Base-by-base conservation (phyloP, 2,329 filamentous ascomycete genomes). In the Epichloe glyceriae region DNA sequence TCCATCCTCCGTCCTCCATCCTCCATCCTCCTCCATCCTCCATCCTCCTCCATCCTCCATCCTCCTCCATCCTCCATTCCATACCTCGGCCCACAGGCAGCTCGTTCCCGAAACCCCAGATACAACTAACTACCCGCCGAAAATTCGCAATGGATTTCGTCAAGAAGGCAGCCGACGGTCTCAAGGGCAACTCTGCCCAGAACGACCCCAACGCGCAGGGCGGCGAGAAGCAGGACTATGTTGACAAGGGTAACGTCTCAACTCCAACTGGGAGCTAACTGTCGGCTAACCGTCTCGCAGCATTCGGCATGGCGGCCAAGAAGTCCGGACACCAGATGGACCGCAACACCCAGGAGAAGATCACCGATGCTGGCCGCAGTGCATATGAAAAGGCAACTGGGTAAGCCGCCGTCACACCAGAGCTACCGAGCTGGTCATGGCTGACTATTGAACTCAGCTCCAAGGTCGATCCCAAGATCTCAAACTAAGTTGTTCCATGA, bases 351-450 rank as follows among this genome's bases (percentile, higher is more conserved):
- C 60, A 67, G 37, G 68, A 70, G 60, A 70, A 70, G 64, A 64
- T 67, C 30, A 67, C 65, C 47, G 68, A 70, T 47, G 59, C 56
- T n/a, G 62, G 57, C 6, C 68, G 68, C 43, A 38, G 17, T 35
- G 51, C 58, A 20, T 70, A 63, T 17, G 67, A 70, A 56, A 70
- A 68, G 60, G 38, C 52, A 3, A 60, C 67, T 47, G 68, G 68
- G 67, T 69, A 58, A 54, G 65, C 54, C 1, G 8, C 3, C 15
- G 19, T 14, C 12, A 11, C 10, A 26, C 17, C 10, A 14, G 12
- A 22, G 40, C 8, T 4, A 19, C 26, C 7, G 34, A 10, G 26
- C 34, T 20, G 26, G 26, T 20, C 11, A 8, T 14, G 2, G 33
- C 38, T 50, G 38, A 15, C 30, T 35, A 30, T 12, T 3, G 19